A percentile compares a stretch with the other conserved stretches of the same genome.
These are phyloP conservation scores for Sarocladium strictum DNA, from an alignment of 2,329 filamentous ascomycete species.

Conservation along the genomic window DNA sequence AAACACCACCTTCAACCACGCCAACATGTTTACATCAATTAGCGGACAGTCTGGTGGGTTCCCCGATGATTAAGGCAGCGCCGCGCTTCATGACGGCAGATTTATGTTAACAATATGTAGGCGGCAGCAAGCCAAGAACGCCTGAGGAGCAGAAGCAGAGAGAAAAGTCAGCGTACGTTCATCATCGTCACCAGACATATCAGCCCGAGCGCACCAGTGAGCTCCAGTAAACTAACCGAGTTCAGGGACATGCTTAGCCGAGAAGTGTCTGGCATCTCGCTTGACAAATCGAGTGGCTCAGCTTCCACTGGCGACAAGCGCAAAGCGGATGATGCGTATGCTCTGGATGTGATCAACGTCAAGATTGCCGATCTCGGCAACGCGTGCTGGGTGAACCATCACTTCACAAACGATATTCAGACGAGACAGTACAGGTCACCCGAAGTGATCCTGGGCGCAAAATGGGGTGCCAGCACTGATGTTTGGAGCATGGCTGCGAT, in stretches of 20 bases:
- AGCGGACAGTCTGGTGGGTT: constrained; percentile 47
- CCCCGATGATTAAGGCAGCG: not conserved
- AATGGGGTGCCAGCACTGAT: constrained; percentile 99
- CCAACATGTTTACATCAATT: constrained; percentile 61
- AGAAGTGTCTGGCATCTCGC: constrained; percentile 90
- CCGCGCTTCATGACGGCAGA: not conserved
- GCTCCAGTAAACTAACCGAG: not conserved
- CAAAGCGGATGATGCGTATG: constrained; percentile 50
- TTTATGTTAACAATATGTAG: constrained; percentile 11
- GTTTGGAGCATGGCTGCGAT: constrained; percentile 99
- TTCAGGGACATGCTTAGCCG: constrained; percentile 70
- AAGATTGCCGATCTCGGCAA: constrained; percentile 99
- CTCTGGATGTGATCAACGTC: constrained; percentile 80
- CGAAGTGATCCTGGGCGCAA: constrained; percentile 91
- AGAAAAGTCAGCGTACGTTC: constrained; percentile 85
- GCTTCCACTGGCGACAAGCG: constrained; percentile 56
- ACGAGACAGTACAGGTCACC: constrained; percentile 95
- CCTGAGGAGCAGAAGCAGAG: constrained; percentile 69
- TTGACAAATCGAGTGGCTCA: constrained; percentile 62
- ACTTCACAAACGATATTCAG: constrained; percentile 99
- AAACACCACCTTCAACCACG: constrained; percentile 81
- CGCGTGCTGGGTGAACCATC: constrained; percentile 97
- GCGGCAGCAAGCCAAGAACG: constrained; percentile 10
- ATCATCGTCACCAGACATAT: not conserved
- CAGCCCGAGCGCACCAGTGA: not conserved